These are phyloP conservation scores for Botrytis paeoniae DNA, from an alignment of 2,329 filamentous ascomycete species.

Conservation along the genomic window DNA sequence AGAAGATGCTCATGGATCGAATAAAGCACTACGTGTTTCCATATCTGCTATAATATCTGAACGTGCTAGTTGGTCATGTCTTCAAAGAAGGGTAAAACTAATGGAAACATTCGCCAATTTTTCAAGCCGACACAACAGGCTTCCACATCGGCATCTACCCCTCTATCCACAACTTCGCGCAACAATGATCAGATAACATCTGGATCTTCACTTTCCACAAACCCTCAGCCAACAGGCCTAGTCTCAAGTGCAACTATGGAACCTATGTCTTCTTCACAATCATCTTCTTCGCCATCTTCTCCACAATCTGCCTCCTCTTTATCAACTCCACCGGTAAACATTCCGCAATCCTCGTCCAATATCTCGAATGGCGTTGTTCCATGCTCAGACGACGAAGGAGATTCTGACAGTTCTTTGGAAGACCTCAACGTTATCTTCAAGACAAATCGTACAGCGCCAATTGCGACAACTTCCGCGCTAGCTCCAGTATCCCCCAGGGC, in stretches of 20 bases:
- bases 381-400: conserved; percentile 66
- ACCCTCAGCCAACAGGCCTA: not conserved
- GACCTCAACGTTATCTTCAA: conserved; percentile 45
- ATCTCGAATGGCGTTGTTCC: conserved; percentile 48
- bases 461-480: conserved; percentile 13
- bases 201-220: not conserved
- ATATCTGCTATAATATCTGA: not conserved
- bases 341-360: not conserved
- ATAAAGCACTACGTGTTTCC: not conserved
- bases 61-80: not conserved
- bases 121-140: conserved; percentile 10
- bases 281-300: conserved; percentile 5
- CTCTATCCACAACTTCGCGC: not conserved
- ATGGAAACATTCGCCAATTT: conserved; percentile 14
- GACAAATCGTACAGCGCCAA: conserved; percentile 21
- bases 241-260: not conserved
- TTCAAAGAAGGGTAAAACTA: not conserved
- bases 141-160: conserved; percentile 8
- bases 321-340: not conserved
- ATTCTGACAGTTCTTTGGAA: conserved; percentile 53
- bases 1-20: not conserved
- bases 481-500: conserved; percentile 21
- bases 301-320: conserved; percentile 1
- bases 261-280: conserved; percentile 1
- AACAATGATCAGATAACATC: not conserved